Percentiles rank a stretch among this genome's conserved stretches.
Evolutionary conservation across 2,329 filamentous ascomycete genomes (phyloP).

Genomic region (Pseudogymnoascus sp.): DNA sequence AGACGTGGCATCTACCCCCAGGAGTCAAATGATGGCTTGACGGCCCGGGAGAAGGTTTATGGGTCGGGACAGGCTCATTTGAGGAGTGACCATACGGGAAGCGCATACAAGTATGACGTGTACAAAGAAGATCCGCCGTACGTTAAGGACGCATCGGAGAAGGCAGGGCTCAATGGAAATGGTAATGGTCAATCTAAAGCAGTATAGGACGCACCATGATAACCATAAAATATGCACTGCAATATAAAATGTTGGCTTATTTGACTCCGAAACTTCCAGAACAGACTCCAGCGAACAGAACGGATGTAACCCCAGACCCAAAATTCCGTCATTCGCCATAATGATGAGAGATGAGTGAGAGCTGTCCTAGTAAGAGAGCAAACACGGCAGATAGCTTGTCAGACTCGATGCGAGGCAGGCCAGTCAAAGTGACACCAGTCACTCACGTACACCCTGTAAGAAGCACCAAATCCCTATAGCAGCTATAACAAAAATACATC

Average conservation of each 20-base stretch:
- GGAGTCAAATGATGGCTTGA: constrained; percentile 35
- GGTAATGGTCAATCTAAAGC: background rate
- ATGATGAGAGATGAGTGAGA: constrained; percentile 23
- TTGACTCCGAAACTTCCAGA: background rate
- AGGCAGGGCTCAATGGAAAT: background rate
- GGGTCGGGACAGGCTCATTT: constrained; percentile 52
- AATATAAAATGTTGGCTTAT: background rate
- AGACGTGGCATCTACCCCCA: constrained; percentile 46
- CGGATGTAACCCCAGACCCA: constrained; percentile 1
- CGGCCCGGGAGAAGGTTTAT: constrained; percentile 56
- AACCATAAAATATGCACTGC: background rate
- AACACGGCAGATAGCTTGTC: constrained; percentile 23
- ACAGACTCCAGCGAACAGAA: background rate
- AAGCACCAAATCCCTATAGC: background rate
- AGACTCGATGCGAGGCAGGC: constrained; percentile 20
- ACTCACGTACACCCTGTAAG: background rate
- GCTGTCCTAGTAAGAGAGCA: constrained; percentile 19
- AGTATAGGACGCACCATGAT: background rate
- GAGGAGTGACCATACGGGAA: constrained; percentile 53
- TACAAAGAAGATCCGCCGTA: constrained; percentile 48
- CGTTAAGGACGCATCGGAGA: constrained; percentile 36
- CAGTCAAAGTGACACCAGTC: constrained; percentile 12
- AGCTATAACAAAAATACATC: background rate
- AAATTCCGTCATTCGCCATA: constrained; percentile 17
- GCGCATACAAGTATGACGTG: constrained; percentile 55